These are phyloP conservation scores for Hemisphaericaspora subhashii DNA, from an alignment of 1,139 yeast genomes.

Conservation along the genomic window DNA sequence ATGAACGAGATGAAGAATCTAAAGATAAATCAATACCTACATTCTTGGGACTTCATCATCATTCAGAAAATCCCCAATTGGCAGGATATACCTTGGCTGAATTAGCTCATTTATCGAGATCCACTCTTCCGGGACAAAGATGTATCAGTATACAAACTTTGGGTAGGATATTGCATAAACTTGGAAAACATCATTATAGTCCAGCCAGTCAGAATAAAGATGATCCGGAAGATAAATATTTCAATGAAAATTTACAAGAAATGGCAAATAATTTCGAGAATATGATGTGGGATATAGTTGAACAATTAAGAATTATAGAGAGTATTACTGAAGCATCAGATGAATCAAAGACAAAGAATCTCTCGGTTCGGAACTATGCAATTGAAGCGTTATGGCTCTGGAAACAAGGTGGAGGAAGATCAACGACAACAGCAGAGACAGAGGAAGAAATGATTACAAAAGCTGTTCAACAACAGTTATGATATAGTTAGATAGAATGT, in stretches of 20 bases:
- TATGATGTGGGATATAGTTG: constrained; percentile 75
- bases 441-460: constrained; percentile 15
- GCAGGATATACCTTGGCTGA: constrained; percentile 93
- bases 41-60: constrained; percentile 83
- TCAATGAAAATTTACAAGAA: constrained; percentile 36
- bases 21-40: constrained; percentile 52
- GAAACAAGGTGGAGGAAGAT: constrained; percentile 73
- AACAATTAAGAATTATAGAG: constrained; percentile 65
- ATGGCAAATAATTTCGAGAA: constrained; percentile 52
- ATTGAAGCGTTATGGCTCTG: constrained; percentile 94
- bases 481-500: constrained; percentile 5
- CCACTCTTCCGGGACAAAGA: constrained; percentile 81
- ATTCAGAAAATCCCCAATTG: constrained; percentile 80
- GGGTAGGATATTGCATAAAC: constrained; percentile 81
- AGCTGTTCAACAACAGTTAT: constrained; percentile 8
- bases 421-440: constrained; percentile 12
- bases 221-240: constrained; percentile 34
- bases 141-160: constrained; percentile 82
- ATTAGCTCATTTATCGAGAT: constrained; percentile 74
- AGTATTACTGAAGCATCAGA: constrained; percentile 73
- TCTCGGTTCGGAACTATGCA: constrained; percentile 83
- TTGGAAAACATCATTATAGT: constrained; percentile 64
- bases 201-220: constrained; percentile 34
- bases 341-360: constrained; percentile 60
- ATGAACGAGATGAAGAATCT: constrained; percentile 14